Conservation (phyloP, 768 basidiomycete species). For the Boletus rubropictus region DNA sequence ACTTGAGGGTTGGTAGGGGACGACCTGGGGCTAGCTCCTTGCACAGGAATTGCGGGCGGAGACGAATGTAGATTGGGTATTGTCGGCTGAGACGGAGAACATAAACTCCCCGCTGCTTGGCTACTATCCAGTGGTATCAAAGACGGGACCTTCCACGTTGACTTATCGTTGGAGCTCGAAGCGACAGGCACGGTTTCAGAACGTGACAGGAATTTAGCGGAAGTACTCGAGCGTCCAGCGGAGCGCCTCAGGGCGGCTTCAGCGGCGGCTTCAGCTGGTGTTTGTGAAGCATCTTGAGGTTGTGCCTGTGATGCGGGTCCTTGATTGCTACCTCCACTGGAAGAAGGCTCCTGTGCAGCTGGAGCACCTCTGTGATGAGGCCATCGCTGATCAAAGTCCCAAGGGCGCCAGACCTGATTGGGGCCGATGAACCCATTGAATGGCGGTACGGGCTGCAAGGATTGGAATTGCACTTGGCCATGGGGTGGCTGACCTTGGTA, state of each 20-base stretch:
- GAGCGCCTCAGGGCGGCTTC: slow-evolving; percentile 59
- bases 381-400: slow-evolving; percentile 42
- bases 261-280: slow-evolving; percentile 54
- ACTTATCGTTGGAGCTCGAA: slow-evolving; percentile 7
- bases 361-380: slow-evolving; percentile 13
- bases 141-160: slow-evolving; percentile 21
- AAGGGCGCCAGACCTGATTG: slow-evolving; percentile 59
- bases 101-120: not conserved
- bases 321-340: not conserved
- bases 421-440: slow-evolving; percentile 63
- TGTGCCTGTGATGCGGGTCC: slow-evolving; percentile 6
- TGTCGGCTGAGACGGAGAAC: slow-evolving; percentile 1
- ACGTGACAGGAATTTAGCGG: not conserved
- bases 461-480: slow-evolving; percentile 29
- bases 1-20: not conserved
- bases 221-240: slow-evolving; percentile 14
- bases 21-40: not conserved
- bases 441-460: slow-evolving; percentile 41
- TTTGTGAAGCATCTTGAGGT: slow-evolving; percentile 12
- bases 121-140: slow-evolving; percentile 22
- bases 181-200: slow-evolving; percentile 5
- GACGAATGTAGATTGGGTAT: slow-evolving; percentile 10
- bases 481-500: slow-evolving; percentile 41
- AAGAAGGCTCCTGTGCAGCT: slow-evolving; percentile 10
- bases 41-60: not conserved